These are phyloP conservation scores for Aspergillus tanneri DNA, from an alignment of 2,329 filamentous ascomycete species.

Conservation along the genomic window DNA sequence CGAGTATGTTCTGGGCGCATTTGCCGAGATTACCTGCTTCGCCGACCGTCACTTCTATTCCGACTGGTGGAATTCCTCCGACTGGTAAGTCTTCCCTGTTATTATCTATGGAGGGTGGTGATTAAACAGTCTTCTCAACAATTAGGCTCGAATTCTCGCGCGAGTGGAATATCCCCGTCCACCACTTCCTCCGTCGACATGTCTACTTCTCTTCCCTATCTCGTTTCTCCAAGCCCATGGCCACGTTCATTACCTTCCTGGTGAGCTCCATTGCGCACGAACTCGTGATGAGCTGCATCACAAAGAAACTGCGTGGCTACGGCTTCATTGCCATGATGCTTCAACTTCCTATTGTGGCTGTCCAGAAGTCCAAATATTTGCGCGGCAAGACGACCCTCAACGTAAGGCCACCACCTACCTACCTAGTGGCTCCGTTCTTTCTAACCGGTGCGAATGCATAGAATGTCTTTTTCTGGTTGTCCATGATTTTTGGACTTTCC, in stretches of 20 bases:
- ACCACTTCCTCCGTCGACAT: conserved; percentile 90
- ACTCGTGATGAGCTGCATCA: conserved; percentile 96
- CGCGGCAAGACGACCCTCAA: conserved; percentile 75
- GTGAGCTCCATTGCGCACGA: conserved; percentile 89
- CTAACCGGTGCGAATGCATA: conserved; percentile 18
- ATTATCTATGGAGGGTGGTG: too few species aligned
- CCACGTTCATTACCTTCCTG: conserved; percentile 87
- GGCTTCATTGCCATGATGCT: conserved; percentile 95
- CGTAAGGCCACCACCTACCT: conserved; percentile 32
- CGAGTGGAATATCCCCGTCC: conserved; percentile 97
- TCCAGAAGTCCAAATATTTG: conserved; percentile 79
- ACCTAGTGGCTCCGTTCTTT: not conserved
- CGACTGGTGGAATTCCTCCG: conserved; percentile 65
- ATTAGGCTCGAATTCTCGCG: conserved; percentile 84
- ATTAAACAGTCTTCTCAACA: too few species aligned
- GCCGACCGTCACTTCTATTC: conserved; percentile 91
- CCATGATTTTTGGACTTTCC: conserved; percentile 82
- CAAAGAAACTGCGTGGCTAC: conserved; percentile 92
- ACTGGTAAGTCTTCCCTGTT: conserved; percentile 44
- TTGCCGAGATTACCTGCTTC: conserved; percentile 90
- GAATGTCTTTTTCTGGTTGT: conserved; percentile 87
- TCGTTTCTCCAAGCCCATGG: conserved; percentile 71
- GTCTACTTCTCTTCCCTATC: conserved; percentile 83
- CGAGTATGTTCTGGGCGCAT: conserved; percentile 91
- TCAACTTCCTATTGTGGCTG: conserved; percentile 89